A percentile compares a stretch with the other conserved stretches of the same genome.
phyloP scores from a whole-genome alignment of 257 asterid genomes.

The Solanum tarijense region DNA sequence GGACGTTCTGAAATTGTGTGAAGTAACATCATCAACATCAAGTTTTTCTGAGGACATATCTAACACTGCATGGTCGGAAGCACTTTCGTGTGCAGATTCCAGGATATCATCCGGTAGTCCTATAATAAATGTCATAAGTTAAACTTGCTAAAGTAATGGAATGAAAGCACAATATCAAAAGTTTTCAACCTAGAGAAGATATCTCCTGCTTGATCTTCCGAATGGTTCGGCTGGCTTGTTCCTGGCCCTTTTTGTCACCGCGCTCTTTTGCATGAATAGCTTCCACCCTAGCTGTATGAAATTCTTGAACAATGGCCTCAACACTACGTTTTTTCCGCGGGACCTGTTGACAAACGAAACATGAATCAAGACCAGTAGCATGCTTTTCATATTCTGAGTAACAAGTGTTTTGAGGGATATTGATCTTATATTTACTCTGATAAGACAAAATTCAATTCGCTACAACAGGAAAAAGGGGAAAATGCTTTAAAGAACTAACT shows the following conservation, averaged over 20 bases:
- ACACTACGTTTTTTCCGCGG: slow-evolving; percentile 42
- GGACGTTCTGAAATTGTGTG: slow-evolving; percentile 14
- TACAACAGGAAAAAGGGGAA: background rate
- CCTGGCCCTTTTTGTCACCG: slow-evolving; percentile 73
- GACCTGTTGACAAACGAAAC: slow-evolving; percentile 30
- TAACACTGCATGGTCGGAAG: slow-evolving; percentile 27
- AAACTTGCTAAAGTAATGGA: background rate
- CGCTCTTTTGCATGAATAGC: slow-evolving; percentile 76
- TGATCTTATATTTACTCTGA: background rate
- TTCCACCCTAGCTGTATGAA: slow-evolving; percentile 72
- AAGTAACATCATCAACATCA: slow-evolving; percentile 20
- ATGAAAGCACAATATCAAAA: slow-evolving; percentile 1
- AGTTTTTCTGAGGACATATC: slow-evolving; percentile 26
- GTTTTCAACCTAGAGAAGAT: slow-evolving; percentile 62
- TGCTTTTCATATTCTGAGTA: background rate
- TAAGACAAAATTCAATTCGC: background rate
- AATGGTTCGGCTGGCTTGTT: slow-evolving; percentile 64
- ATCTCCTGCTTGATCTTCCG: slow-evolving; percentile 76
- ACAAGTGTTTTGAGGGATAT: background rate
- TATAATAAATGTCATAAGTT: slow-evolving; percentile 23
- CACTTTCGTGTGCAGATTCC: slow-evolving; percentile 56
- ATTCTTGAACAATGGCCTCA: slow-evolving; percentile 63
- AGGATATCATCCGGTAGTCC: slow-evolving; percentile 64
- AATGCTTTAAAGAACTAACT: background rate
- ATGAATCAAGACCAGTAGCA: background rate